Evolutionary conservation across 75 land plant genomes (phyloP).

Genomic region (Sequoia sempervirens): DNA sequence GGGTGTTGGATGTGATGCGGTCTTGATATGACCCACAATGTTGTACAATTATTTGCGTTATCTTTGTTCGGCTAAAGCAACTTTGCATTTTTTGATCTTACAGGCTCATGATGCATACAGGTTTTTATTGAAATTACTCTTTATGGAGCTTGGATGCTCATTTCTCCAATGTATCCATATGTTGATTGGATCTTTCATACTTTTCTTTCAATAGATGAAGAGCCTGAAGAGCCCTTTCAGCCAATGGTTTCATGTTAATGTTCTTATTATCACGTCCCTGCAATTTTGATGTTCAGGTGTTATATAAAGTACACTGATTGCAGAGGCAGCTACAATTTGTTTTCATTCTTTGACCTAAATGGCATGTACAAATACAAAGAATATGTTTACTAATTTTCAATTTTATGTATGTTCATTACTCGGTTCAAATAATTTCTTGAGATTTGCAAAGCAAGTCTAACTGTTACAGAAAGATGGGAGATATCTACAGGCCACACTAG

Average conservation of each 20-base stretch:
- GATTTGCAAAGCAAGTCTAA: background rate
- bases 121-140: conserved; percentile 5
- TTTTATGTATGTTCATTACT: background rate
- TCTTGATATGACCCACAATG: conserved; percentile 5
- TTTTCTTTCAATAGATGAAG: background rate
- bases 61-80: conserved; percentile 6
- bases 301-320: background rate
- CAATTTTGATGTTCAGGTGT: background rate
- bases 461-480: background rate
- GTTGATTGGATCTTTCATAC: background rate
- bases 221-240: background rate
- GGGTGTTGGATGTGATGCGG: conserved; percentile 10
- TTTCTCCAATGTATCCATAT: conserved; percentile 6
- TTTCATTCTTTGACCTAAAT: background rate
- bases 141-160: conserved; percentile 1
- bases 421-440: background rate
- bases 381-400: background rate
- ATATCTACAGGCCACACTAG: background rate
- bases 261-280: background rate
- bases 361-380: background rate
- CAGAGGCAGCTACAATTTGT: background rate
- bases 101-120: conserved; percentile 13
- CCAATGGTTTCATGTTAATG: background rate
- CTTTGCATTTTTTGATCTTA: conserved; percentile 13
- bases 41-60: conserved; percentile 10